These are phyloP conservation scores for Emergomyces africanus DNA, from an alignment of 2,329 filamentous ascomycete species.

Conservation along the genomic window DNA sequence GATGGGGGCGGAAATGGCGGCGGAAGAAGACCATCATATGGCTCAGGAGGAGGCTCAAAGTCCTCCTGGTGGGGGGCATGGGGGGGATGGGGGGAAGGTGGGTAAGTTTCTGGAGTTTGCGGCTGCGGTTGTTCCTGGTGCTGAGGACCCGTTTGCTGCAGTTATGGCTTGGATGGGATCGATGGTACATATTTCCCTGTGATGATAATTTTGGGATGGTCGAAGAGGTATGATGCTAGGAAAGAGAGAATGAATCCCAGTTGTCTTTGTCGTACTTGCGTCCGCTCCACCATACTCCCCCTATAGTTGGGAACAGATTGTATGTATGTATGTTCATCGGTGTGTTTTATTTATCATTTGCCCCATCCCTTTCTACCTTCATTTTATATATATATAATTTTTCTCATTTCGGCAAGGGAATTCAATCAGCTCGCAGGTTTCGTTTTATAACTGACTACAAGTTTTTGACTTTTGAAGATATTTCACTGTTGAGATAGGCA, in stretches of 20 bases:
- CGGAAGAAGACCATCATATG: not conserved
- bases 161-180: conserved; percentile 25
- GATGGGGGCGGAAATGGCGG: conserved; percentile 11
- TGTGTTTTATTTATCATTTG: not conserved
- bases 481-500: not conserved
- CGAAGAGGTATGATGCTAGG: not conserved
- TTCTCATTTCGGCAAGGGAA: not conserved
- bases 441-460: not conserved
- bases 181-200: conserved; percentile 16
- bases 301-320: not conserved
- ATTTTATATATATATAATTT: not conserved
- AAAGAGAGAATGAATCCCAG: not conserved
- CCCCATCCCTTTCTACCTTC: not conserved
- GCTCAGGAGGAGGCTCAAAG: too few species aligned
- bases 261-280: not conserved
- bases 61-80: not conserved
- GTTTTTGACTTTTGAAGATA: not conserved
- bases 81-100: conserved; percentile 17
- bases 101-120: conserved; percentile 39
- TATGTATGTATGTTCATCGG: not conserved
- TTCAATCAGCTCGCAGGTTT: not conserved
- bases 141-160: conserved; percentile 14
- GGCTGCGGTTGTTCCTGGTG: conserved; percentile 33
- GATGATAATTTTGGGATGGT: not conserved
- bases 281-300: not conserved